Evolutionary conservation across 441 rosid genomes (phyloP), one percentile per base, ranked within the genome.

Genomic region (Macaranga tanarius): DNA sequence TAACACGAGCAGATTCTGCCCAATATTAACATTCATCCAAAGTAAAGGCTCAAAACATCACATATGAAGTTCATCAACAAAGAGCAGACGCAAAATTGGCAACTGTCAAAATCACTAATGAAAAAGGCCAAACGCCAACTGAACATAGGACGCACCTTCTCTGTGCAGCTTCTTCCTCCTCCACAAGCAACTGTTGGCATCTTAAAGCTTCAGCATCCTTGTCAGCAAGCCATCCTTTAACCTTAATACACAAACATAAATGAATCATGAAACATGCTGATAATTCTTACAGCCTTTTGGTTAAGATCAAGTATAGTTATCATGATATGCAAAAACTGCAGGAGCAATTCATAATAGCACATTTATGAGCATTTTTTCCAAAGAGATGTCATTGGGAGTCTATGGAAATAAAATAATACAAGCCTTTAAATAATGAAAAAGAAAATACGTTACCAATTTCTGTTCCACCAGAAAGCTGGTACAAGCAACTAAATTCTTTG

Each of bases 101-200:
- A 11, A 54, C 20, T 60, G 42, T 10, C 28, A 69, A n/a, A 47
- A 31, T 34, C 1, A 50, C 54, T 17, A 5, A n/a, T 47, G 48
- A 38, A 25, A 31, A 28, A 45, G 8, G 57, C 16, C 42, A 44
- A 69, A 73, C 26, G 28, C 20, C 51, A 70, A 62, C 47, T 19
- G 34, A 42, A 70, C 7, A 44, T 25, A 28, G 60, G 71, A 77
- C 34, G 47, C 76, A 91, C 99, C 95, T 93, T 84, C 86, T 89
- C 76, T 78, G 93, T 57, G 95, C 93, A 78, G 95, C 96, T 86
- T 93, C 99, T 85, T 95, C 98, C 83, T 95, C 99, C 83, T 91
- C 97, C 79, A 95, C 87, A 31, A 93, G 87, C 81, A 93, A 81
- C 76, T 91, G 87, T 85, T 95, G 97, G 83, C 93, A 92, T 84